phyloP scores from a whole-genome alignment of 1,284 basidiomycete species.

The Wallemia ichthyophaga region DNA sequence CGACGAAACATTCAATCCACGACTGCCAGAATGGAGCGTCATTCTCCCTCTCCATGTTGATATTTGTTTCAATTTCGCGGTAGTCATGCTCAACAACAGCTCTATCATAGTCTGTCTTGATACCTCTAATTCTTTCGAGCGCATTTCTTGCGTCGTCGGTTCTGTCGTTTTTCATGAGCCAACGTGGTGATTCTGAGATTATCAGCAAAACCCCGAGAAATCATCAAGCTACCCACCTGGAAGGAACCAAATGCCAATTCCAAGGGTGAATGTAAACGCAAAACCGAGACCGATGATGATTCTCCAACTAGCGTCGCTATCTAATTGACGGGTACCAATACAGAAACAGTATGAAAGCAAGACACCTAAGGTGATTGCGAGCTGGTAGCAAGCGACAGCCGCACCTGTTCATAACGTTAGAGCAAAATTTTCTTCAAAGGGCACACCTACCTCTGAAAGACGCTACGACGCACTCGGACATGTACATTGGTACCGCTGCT shows the following conservation, averaged over 20 bases:
- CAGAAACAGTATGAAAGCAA: slow-evolving; percentile 30
- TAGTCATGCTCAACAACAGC: slow-evolving; percentile 9
- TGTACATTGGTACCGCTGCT: slow-evolving; percentile 42
- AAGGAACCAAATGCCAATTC: slow-evolving; percentile 38
- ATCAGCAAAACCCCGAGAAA: no score
- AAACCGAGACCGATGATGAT: slow-evolving; percentile 19
- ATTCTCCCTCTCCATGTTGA: background rate
- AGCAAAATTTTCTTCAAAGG: no score
- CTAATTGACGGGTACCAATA: slow-evolving; percentile 14
- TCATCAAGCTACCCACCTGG: no score
- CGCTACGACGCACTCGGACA: slow-evolving; percentile 42
- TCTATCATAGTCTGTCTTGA: slow-evolving; percentile 14
- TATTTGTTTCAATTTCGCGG: background rate
- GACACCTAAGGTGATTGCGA: slow-evolving; percentile 28
- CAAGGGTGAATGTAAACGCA: slow-evolving; percentile 33
- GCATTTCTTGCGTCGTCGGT: slow-evolving; percentile 24
- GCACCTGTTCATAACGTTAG: no score
- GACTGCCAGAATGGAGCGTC: slow-evolving; percentile 10
- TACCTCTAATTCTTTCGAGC: slow-evolving; percentile 28
- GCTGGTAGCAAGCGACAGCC: slow-evolving; percentile 33
- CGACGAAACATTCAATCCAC: slow-evolving; percentile 32
- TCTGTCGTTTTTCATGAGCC: slow-evolving; percentile 26
- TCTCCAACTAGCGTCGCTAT: slow-evolving; percentile 3
- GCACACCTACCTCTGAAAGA: slow-evolving; percentile 48
- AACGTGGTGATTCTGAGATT: slow-evolving; percentile 17